Evolutionary conservation across 306 rosid genomes (phyloP), one percentile per base, ranked within the genome.

Genomic region (Rubus parviflorus): DNA sequence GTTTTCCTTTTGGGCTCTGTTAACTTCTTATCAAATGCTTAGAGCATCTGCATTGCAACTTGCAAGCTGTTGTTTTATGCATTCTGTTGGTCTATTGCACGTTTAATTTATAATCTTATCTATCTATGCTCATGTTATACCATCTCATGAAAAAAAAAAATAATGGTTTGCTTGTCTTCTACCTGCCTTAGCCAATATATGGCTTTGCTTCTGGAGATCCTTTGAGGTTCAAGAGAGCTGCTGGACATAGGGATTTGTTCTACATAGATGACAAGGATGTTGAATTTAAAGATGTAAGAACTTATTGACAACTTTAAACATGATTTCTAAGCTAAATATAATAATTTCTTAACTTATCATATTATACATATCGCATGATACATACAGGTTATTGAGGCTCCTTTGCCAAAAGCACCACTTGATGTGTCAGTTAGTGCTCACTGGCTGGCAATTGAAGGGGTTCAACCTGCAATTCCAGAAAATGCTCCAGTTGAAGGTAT

Each of bases 371-470:
- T 78, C 76, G 62, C 83, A 13, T 68, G 35, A 77, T 73, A 71
- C 74, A 40, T 85, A 66, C 71, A 92, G 97, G 86, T 94, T 30
- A 75, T 89, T 68, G 98, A 90, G 60, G 86, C 95, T 68, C 86
- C 93, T 61, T 71, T 92, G 77, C 91, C 97, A 17, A 90, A 90
- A 82, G 85, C 91, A 74, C 89, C 89, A n/a, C 86, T 88, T 83
- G 97, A 87, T 83, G 86, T 95, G 47, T 88, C 97, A n/a, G 48
- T 94, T 81, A 71, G 70, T 71, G 23, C 83, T 85, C 97, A 90
- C 67, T 92, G 97, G 98, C 86, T 94, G 79, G 93, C 97, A 84
- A 90, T 94, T 80, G 98, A 92, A 92, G 98, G 98, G 3, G 92
- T 94, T 75, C 97, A 87, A 75, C 97, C 97, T 75, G 93, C 96